These are phyloP conservation scores for Sordaria brevicollis DNA, from an alignment of 495 filamentous ascomycete genomes.

Conservation along the genomic window DNA sequence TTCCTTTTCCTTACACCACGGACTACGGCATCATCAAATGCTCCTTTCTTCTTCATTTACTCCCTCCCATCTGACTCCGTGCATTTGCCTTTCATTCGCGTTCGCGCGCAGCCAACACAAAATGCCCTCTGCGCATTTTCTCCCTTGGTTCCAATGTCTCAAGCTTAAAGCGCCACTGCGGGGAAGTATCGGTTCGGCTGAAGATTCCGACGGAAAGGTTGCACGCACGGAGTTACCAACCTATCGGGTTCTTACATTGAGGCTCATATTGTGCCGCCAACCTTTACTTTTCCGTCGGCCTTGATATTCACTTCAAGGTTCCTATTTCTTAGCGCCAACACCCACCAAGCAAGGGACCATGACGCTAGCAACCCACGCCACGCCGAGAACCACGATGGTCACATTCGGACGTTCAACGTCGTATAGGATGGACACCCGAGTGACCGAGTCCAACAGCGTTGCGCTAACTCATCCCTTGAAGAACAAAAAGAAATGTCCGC, in stretches of 20 bases:
- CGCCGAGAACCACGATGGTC: too few relatives aligned
- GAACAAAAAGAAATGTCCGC: too few relatives aligned
- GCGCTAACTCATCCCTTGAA: background rate
- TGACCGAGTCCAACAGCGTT: background rate
- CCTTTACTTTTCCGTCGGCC: background rate
- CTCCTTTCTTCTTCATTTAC: too few relatives aligned
- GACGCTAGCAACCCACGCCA: background rate
- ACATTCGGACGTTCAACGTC: background rate
- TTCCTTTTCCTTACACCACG: too few relatives aligned
- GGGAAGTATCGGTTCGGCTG: background rate
- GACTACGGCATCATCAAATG: too few relatives aligned
- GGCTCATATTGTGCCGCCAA: background rate
- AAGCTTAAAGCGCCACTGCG: background rate
- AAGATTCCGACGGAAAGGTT: background rate
- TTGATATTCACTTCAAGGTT: background rate
- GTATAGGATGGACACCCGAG: background rate
- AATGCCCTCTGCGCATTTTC: too few relatives aligned
- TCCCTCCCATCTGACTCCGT: too few relatives aligned
- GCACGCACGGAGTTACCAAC: background rate
- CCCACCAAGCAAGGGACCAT: too few relatives aligned
- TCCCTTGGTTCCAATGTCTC: background rate
- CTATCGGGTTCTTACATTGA: background rate
- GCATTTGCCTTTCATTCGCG: too few relatives aligned
- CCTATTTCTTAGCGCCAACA: too few relatives aligned
- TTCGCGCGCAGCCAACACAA: too few relatives aligned